Base-by-base conservation (phyloP, 2,329 filamentous ascomycete genomes). In the Metarhizium robertsii region DNA sequence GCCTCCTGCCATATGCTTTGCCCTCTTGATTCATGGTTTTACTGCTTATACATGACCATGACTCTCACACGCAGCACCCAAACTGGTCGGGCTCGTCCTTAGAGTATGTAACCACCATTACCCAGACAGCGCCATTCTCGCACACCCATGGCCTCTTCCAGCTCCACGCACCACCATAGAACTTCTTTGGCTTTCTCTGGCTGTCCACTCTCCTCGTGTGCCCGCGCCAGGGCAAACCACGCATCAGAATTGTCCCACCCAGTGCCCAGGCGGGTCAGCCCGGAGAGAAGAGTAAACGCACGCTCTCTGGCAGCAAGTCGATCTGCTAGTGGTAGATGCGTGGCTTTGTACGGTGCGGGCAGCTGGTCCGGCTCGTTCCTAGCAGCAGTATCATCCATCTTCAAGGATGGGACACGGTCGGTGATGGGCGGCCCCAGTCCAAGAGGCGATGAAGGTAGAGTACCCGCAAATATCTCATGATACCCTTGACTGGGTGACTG, bases 111-210 rank as follows among this genome's bases (percentile, higher is more conserved):
- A 20, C 86, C 80, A 20, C 84, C 83, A 52, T 78, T 77, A 3
- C 81, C 85, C 32, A 90, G 78, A 61, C 80, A 85, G 34, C 77
- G 79, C 94, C 92, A 97, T 57, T 82, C 80, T 56, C 94, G 83
- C 50, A 96, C 80, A 0, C 87, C 90, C 60, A 83, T 84, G 7
- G 83, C 84, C 67, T 99, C 92, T 68, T 97, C 94, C 34, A 99
- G 77, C 71, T 96, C 91, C 13, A 99, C 88, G 64, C 92, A 95
- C 91, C 92, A 97, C 94, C 94, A 97, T 6, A 97, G 78, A 49
- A 92, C 90, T 62, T 94, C 88, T 73, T 92, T 95, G 14, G 94
- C 88, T 75, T 92, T 95, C 42, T 94, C 88, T 2, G 83, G 71
- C 73, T 96, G 89, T 0, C 87, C 88, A 56, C 89, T 88, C 66